phyloP scores from a whole-genome alignment of 768 basidiomycete genomes.

The Boletus fagicola region DNA sequence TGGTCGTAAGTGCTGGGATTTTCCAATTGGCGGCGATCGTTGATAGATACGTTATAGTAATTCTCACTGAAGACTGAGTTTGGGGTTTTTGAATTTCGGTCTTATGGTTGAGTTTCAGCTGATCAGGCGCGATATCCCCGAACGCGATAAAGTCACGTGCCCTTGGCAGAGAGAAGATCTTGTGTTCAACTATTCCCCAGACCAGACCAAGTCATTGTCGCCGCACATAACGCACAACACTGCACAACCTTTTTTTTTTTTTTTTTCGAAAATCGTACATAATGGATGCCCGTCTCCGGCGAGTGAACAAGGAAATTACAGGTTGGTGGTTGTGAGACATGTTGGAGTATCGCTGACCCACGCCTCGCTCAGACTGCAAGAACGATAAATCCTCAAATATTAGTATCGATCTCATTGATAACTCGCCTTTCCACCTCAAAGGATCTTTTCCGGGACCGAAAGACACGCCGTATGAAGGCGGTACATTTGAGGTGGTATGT shows the following conservation, averaged over 20 bases:
- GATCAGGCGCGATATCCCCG: background rate
- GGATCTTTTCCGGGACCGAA: conserved; percentile 91
- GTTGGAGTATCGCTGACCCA: conserved; percentile 10
- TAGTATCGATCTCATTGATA: conserved; percentile 81
- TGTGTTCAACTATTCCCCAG: background rate
- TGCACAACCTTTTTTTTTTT: background rate
- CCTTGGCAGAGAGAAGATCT: background rate
- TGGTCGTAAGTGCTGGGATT: background rate
- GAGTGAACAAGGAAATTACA: conserved; percentile 93
- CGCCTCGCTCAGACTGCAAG: conserved; percentile 70
- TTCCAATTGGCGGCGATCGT: background rate
- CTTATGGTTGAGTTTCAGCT: background rate
- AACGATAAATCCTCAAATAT: conserved; percentile 91
- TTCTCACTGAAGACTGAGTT: background rate
- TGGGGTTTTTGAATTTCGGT: background rate
- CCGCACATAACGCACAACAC: background rate
- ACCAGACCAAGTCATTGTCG: background rate
- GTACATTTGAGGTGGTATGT: conserved; percentile 86
- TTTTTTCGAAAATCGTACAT: background rate
- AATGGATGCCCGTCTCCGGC: conserved; percentile 86
- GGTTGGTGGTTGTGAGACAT: conserved; percentile 44
- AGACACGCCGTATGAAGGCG: conserved; percentile 91
- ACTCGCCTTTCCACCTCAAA: conserved; percentile 87
- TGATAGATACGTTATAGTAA: background rate
- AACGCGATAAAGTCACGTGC: conserved; percentile 28